These are phyloP conservation scores for Nothophytophthora sp. DNA, from an alignment of 352 stramenopile genomes.

Conservation along the genomic window DNA sequence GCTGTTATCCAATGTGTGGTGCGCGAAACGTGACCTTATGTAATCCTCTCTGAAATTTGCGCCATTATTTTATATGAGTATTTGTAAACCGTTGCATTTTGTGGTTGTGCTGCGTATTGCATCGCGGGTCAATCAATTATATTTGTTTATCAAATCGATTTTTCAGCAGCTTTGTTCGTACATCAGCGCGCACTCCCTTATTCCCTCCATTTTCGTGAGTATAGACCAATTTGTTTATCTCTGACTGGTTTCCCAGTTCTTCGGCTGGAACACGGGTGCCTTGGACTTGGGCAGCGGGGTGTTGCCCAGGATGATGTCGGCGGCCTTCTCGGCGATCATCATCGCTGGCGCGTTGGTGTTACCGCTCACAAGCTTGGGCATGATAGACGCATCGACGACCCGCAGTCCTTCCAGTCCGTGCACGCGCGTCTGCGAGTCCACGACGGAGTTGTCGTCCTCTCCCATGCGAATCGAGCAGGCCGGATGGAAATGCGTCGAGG, in stretches of 20 bases:
- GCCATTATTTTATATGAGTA: too few relatives aligned
- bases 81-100: too few relatives aligned
- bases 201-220: too few relatives aligned
- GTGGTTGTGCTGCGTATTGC: too few relatives aligned
- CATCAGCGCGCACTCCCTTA: too few relatives aligned
- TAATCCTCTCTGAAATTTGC: too few relatives aligned
- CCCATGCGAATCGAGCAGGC: conserved; percentile 89
- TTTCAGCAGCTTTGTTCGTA: too few relatives aligned
- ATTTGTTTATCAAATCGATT: too few relatives aligned
- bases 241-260: conserved; percentile 65
- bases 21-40: too few relatives aligned
- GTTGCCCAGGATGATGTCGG: conserved; percentile 87
- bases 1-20: too few relatives aligned
- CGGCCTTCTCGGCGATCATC: conserved; percentile 92
- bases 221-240: too few relatives aligned
- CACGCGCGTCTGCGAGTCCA: conserved; percentile 85
- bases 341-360: conserved; percentile 94
- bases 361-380: conserved; percentile 93
- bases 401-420: conserved; percentile 85
- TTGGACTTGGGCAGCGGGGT: conserved; percentile 58
- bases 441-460: conserved; percentile 68
- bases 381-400: conserved; percentile 92
- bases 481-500: conserved; percentile 81
- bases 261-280: conserved; percentile 57
- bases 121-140: too few relatives aligned